Conservation (phyloP, 345 rosid species). For the Citropsis articulata region DNA sequence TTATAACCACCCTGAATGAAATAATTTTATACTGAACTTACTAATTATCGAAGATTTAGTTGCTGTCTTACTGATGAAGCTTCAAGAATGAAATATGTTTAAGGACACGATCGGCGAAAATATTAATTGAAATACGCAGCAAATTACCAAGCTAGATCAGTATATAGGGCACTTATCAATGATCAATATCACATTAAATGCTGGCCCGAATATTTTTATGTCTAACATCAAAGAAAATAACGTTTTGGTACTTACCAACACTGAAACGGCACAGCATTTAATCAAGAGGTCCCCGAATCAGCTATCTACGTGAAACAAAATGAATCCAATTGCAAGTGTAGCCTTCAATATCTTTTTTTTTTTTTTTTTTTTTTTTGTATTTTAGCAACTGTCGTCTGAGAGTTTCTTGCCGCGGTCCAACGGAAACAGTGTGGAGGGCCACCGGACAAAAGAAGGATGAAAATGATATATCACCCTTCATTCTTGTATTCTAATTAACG, state of each 20-base stretch:
- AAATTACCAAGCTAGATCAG: conserved; percentile 3
- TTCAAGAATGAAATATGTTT: too few relatives aligned
- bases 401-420: conserved; percentile 18
- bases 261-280: conserved; percentile 4
- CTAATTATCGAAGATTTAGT: background rate
- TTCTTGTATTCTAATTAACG: background rate
- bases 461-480: background rate
- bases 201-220: background rate
- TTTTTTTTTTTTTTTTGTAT: background rate
- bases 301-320: background rate
- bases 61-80: background rate
- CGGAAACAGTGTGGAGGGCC: conserved; percentile 21
- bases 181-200: conserved; percentile 6
- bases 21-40: background rate
- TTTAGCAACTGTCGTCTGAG: background rate
- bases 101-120: too few relatives aligned
- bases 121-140: background rate
- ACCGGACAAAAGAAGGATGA: conserved; percentile 12
- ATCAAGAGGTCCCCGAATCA: conserved; percentile 23
- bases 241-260: background rate
- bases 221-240: conserved; percentile 6
- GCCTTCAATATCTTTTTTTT: background rate
- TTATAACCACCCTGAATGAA: background rate
- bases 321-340: background rate
- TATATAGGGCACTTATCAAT: conserved; percentile 5